Conservation (phyloP, 805 yeast genomes). For the Ogataea corticis region DNA sequence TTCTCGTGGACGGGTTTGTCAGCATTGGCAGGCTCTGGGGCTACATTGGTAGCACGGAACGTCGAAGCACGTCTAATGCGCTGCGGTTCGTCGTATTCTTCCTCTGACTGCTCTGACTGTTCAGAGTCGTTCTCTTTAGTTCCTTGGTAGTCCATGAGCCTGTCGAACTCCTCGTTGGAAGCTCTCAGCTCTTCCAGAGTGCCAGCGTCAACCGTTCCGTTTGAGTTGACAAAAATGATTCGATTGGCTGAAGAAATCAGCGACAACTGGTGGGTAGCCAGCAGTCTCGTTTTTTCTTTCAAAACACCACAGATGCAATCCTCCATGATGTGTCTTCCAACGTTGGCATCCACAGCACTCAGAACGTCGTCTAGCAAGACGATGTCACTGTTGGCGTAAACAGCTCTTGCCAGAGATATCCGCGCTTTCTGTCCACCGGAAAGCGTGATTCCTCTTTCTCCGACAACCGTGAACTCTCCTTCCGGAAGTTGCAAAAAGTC, state of each 20-base stretch:
- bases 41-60: too few relatives aligned
- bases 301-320: constrained; percentile 63
- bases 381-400: constrained; percentile 66
- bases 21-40: neutral
- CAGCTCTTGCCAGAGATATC: constrained; percentile 75
- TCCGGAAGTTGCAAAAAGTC: constrained; percentile 68
- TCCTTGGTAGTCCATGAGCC: constrained; percentile 44
- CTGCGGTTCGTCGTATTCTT: constrained; percentile 29
- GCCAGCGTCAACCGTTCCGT: constrained; percentile 60
- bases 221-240: constrained; percentile 62
- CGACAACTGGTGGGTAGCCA: constrained; percentile 83
- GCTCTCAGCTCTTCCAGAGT: constrained; percentile 52
- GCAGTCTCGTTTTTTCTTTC: constrained; percentile 57
- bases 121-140: too few relatives aligned
- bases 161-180: constrained; percentile 46
- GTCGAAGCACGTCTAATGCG: constrained; percentile 15
- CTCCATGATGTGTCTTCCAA: constrained; percentile 75
- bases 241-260: constrained; percentile 67
- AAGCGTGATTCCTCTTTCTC: constrained; percentile 80
- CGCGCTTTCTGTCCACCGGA: constrained; percentile 90
- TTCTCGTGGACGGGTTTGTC: neutral
- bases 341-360: constrained; percentile 85
- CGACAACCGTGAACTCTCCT: constrained; percentile 77
- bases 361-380: constrained; percentile 75
- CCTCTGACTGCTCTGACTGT: constrained; percentile 17